A percentile compares a stretch with the other conserved stretches of the same genome.
Conservation (phyloP, 106 monocot genomes). For the Dendrobium catenatum region DNA sequence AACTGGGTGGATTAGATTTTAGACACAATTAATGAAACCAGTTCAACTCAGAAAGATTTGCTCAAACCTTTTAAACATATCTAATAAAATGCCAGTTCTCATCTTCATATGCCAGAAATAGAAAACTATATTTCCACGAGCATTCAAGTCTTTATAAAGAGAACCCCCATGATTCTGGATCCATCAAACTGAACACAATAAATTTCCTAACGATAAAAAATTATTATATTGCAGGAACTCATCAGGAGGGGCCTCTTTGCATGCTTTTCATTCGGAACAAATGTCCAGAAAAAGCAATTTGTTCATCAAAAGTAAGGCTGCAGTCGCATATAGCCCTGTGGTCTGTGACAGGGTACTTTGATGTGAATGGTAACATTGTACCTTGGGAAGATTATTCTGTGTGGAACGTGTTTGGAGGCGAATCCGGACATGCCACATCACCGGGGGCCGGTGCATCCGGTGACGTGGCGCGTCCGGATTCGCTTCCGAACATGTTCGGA, state of each 20-base stretch:
- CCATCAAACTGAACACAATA: background rate
- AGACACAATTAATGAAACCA: background rate
- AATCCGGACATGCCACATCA: too few species aligned
- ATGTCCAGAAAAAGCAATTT: background rate
- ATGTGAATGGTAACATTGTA: background rate
- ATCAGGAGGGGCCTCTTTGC: conserved; percentile 3
- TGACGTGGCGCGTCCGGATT: too few species aligned
- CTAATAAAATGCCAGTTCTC: too few species aligned
- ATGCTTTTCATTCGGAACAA: background rate
- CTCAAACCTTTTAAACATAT: background rate
- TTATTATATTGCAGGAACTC: conserved; percentile 21
- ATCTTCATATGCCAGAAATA: background rate
- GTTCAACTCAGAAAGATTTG: background rate
- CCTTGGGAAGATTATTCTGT: too few species aligned
- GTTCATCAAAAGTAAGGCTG: too few species aligned
- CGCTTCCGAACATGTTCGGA: too few species aligned
- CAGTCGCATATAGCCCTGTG: background rate
- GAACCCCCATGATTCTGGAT: background rate
- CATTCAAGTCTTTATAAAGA: background rate
- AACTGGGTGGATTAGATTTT: background rate
- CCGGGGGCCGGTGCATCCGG: too few species aligned
- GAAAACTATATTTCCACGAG: background rate
- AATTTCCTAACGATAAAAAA: background rate
- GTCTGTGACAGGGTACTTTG: background rate
- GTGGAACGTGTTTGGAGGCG: too few species aligned